phyloP scores from a whole-genome alignment of 169 alveolate species.

The Eimeria acervulina region DNA sequence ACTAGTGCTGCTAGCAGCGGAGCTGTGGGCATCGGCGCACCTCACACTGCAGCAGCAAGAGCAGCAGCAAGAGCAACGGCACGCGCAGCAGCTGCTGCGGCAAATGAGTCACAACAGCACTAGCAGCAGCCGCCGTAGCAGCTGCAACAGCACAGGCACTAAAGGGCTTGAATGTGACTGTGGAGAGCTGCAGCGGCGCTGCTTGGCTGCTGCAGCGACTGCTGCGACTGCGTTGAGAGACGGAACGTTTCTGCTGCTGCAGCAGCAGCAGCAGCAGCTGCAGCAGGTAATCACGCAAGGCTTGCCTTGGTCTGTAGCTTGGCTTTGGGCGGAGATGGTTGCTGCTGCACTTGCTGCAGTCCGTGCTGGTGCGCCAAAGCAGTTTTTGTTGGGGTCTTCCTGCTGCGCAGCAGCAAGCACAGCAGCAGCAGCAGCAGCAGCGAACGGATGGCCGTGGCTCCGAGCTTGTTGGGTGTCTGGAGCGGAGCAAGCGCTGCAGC shows the following conservation, averaged over 20 bases:
- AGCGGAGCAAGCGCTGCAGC: constrained; percentile 64
- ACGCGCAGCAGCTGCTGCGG: background rate
- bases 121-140: constrained; percentile 10
- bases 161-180: background rate
- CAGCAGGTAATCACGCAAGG: constrained; percentile 38
- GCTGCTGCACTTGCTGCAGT: constrained; percentile 31
- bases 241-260: constrained; percentile 46
- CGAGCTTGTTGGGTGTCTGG: constrained; percentile 56
- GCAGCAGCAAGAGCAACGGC: constrained; percentile 18
- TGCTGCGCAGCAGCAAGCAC: background rate
- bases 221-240: constrained; percentile 57
- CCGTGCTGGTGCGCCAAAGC: background rate
- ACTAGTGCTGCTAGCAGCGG: constrained; percentile 53
- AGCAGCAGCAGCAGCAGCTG: constrained; percentile 45
- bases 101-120: background rate
- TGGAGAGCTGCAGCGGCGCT: constrained; percentile 39
- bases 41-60: constrained; percentile 18
- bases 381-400: background rate
- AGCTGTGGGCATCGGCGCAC: constrained; percentile 34
- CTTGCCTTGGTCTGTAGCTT: constrained; percentile 36
- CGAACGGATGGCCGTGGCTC: constrained; percentile 43
- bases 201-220: constrained; percentile 41
- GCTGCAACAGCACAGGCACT: background rate
- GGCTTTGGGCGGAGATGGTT: constrained; percentile 31
- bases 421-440: constrained; percentile 42